phyloP scores from a whole-genome alignment of 805 yeast species.

The Metschnikowia arizonensis region DNA sequence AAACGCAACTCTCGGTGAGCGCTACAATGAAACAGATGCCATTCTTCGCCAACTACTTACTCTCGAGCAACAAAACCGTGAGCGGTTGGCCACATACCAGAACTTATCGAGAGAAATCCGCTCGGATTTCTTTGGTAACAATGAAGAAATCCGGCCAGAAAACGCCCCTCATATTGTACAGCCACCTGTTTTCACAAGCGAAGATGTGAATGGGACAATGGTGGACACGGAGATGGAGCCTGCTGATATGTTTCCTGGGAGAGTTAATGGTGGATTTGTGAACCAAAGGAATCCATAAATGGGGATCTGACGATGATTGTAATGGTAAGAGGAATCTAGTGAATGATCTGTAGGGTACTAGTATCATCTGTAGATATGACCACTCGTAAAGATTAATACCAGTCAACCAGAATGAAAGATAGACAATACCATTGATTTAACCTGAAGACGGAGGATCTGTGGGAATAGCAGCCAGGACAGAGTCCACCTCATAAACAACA shows the following conservation, averaged over 20 bases:
- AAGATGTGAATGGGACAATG: conserved; percentile 24
- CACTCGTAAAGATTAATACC: too few species aligned
- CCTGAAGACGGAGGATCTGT: too few species aligned
- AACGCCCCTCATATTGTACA: conserved; percentile 42
- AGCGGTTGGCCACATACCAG: conserved; percentile 13
- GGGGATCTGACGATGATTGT: too few species aligned
- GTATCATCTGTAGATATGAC: too few species aligned
- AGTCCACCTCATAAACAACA: too few species aligned
- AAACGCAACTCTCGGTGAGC: conserved; percentile 5
- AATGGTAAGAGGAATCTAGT: too few species aligned
- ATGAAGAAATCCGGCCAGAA: conserved; percentile 17
- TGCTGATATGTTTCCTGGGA: conserved; percentile 22
- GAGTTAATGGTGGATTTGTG: background rate
- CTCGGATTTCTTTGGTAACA: conserved; percentile 8
- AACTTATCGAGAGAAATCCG: conserved; percentile 10
- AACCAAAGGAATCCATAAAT: background rate
- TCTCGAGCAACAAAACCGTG: conserved; percentile 15
- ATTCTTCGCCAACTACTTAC: conserved; percentile 16
- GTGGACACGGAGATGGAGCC: conserved; percentile 35
- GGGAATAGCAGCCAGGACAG: too few species aligned
- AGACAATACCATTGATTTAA: too few species aligned
- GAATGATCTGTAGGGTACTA: too few species aligned
- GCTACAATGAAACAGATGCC: conserved; percentile 15
- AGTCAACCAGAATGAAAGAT: too few species aligned
- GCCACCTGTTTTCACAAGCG: conserved; percentile 33